Percentiles rank a stretch among this genome's conserved stretches.
phyloP scores from a whole-genome alignment of 768 basidiomycete species.

The Boletus huronensis region DNA sequence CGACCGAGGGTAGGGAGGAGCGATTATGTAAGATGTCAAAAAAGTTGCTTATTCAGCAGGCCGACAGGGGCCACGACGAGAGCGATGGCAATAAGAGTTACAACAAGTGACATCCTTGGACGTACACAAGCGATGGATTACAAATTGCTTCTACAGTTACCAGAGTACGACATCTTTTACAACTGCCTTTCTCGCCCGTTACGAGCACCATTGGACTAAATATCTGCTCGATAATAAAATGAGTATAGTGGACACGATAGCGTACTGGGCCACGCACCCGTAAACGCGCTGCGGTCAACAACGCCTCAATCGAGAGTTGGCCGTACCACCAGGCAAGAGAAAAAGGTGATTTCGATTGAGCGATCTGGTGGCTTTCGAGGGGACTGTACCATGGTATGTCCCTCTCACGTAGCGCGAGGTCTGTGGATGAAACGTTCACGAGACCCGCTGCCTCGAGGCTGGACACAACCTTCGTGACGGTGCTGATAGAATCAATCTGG shows the following conservation, averaged over 20 bases:
- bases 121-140: neutral
- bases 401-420: neutral
- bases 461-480: neutral
- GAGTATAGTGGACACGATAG: neutral
- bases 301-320: constrained; percentile 1
- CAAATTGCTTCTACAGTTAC: neutral
- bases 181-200: neutral
- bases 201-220: constrained; percentile 7
- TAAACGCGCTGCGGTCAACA: constrained; percentile 5
- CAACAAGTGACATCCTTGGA: neutral
- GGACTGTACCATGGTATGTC: constrained; percentile 4
- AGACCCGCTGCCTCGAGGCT: neutral
- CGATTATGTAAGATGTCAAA: no score
- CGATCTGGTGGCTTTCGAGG: neutral
- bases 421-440: neutral
- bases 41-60: neutral
- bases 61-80: no score
- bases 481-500: neutral
- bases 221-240: neutral
- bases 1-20: no score
- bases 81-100: no score
- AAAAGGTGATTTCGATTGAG: neutral
- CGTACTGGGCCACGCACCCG: neutral
- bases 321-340: constrained; percentile 3
- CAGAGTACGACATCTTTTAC: neutral